These are phyloP conservation scores for Eucalyptus virginea DNA, from an alignment of 345 rosid genomes.

Conservation along the genomic window DNA sequence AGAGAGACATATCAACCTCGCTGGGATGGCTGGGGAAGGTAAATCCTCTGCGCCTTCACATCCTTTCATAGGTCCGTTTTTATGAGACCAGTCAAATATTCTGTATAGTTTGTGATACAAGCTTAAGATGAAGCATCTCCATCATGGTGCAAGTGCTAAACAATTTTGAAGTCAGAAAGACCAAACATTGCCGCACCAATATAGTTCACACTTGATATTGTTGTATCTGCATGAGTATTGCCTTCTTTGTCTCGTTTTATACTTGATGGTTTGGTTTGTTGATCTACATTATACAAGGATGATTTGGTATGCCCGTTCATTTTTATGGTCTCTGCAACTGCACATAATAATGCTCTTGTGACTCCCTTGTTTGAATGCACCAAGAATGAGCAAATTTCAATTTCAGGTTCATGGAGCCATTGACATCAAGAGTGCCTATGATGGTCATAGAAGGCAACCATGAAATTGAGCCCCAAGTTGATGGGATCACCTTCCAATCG, in stretches of 20 bases:
- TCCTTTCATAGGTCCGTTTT: background rate
- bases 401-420: conserved; percentile 75
- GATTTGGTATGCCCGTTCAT: background rate
- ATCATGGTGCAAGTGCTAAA: background rate
- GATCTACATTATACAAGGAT: background rate
- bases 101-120: background rate
- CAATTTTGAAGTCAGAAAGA: background rate
- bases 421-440: conserved; percentile 71
- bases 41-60: background rate
- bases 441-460: conserved; percentile 92
- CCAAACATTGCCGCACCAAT: background rate
- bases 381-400: background rate
- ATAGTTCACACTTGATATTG: background rate
- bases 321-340: background rate
- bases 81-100: background rate
- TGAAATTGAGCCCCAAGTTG: conserved; percentile 76
- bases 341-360: background rate
- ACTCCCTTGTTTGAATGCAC: background rate
- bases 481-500: conserved; percentile 53
- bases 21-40: conserved; percentile 98
- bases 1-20: conserved; percentile 89
- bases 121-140: background rate
- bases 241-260: background rate
- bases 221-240: background rate
- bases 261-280: background rate